A percentile compares a stretch with the other conserved stretches of the same genome.
phyloP scores from a whole-genome alignment of 192 early-diverging fungal species.

The Coemansia sp. region DNA sequence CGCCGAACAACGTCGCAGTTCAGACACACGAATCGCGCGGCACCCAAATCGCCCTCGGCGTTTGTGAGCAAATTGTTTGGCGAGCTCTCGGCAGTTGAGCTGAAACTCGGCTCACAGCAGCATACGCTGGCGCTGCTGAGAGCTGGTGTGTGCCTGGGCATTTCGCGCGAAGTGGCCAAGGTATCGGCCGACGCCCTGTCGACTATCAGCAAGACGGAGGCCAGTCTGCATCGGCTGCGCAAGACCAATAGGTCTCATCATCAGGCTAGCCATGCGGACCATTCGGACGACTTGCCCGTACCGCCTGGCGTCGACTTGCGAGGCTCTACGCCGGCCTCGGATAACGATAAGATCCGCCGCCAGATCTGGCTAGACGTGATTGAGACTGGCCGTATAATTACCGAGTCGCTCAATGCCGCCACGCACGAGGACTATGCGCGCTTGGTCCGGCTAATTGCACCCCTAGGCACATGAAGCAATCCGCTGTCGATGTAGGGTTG shows the following conservation, averaged over 20 bases:
- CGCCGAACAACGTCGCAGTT: conserved; percentile 51
- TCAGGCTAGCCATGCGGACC: conserved; percentile 1
- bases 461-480: conserved; percentile 31
- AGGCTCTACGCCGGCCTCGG: conserved; percentile 17
- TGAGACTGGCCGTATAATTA: conserved; percentile 18
- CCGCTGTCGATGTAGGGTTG: too few species aligned
- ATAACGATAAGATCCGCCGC: conserved; percentile 53
- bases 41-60: conserved; percentile 27
- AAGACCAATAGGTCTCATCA: conserved; percentile 5
- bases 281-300: conserved; percentile 18
- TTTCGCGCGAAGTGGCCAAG: conserved; percentile 32
- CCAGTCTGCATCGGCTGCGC: conserved; percentile 41
- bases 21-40: conserved; percentile 38
- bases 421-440: conserved; percentile 21
- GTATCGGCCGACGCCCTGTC: conserved; percentile 31
- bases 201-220: conserved; percentile 52
- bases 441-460: conserved; percentile 21
- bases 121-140: conserved; percentile 14
- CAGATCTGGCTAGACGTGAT: conserved; percentile 49
- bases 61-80: conserved; percentile 32
- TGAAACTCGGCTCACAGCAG: conserved; percentile 1
- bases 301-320: conserved; percentile 37
- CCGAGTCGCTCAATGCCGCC: conserved; percentile 3
- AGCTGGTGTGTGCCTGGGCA: conserved; percentile 3
- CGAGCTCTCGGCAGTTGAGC: conserved; percentile 12